These are phyloP conservation scores for Eucommia ulmoides DNA, from an alignment of 257 asterid genomes.

Conservation along the genomic window DNA sequence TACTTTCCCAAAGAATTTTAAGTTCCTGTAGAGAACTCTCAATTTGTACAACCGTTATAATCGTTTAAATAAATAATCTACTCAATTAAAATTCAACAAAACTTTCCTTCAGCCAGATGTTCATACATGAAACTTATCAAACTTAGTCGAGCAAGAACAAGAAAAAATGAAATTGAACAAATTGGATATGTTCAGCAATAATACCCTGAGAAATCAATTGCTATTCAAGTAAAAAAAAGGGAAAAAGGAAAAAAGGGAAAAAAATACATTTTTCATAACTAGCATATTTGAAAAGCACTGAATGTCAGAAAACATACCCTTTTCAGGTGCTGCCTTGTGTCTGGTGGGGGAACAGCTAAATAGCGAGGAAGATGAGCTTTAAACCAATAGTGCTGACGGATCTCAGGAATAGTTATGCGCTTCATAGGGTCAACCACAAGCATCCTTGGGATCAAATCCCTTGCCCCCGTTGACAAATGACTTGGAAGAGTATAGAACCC, in stretches of 20 bases:
- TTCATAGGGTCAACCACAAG: conserved; percentile 87
- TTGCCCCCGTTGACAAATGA: conserved; percentile 78
- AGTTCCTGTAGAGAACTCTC: no score
- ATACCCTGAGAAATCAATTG: not conserved
- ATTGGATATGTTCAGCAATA: not conserved
- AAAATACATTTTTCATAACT: no score
- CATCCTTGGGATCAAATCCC: conserved; percentile 82
- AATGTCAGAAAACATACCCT: conserved; percentile 22
- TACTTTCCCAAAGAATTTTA: no score
- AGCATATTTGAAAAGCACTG: not conserved
- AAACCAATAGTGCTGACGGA: conserved; percentile 91
- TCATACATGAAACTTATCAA: no score
- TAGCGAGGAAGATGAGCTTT: conserved; percentile 74
- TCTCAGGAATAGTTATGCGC: conserved; percentile 60
- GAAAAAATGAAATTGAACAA: not conserved
- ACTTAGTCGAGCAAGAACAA: not conserved
- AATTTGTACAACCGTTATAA: no score
- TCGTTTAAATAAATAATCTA: no score
- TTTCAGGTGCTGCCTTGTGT: conserved; percentile 60
- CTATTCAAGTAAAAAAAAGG: not conserved
- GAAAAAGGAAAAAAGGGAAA: not conserved
- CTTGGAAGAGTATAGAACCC: conserved; percentile 91
- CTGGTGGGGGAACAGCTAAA: conserved; percentile 77
- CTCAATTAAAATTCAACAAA: no score
- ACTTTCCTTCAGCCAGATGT: no score